A percentile compares a stretch with the other conserved stretches of the same genome.
These are phyloP conservation scores for Cymbopogon flexuosus DNA, from an alignment of 202 grass and related monocot genomes.

Conservation along the genomic window DNA sequence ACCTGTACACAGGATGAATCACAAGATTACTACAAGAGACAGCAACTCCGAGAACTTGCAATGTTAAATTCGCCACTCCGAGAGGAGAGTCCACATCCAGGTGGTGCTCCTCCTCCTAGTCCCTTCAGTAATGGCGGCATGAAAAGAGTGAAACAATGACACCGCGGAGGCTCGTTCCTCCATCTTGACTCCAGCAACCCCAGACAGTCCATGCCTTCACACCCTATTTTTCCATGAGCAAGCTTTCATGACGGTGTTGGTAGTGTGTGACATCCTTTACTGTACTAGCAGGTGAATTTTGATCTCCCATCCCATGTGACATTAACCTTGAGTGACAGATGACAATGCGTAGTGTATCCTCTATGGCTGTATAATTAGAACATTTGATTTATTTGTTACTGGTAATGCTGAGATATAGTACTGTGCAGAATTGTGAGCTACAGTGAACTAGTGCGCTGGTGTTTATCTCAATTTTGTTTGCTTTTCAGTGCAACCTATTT, in stretches of 20 bases:
- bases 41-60: constrained; percentile 89
- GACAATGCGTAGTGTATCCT: constrained; percentile 36
- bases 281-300: constrained; percentile 47
- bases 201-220: constrained; percentile 38
- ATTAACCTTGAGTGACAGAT: constrained; percentile 52
- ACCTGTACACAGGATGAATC: constrained; percentile 74
- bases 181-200: constrained; percentile 34
- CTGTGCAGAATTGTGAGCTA: constrained; percentile 35
- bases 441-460: neutral
- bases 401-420: constrained; percentile 41
- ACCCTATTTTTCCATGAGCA: constrained; percentile 58
- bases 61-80: constrained; percentile 83
- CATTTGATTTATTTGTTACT: constrained; percentile 58
- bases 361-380: constrained; percentile 58
- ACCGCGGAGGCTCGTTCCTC: constrained; percentile 25
- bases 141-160: constrained; percentile 75
- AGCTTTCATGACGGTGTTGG: constrained; percentile 54
- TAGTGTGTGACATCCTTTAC: constrained; percentile 26
- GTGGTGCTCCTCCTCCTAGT: constrained; percentile 66
- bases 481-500: constrained; percentile 4
- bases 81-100: constrained; percentile 78
- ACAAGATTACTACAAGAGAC: constrained; percentile 94
- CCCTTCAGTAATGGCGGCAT: constrained; percentile 71
- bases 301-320: constrained; percentile 42
- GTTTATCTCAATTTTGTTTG: constrained; percentile 14